These are phyloP conservation scores for Citrus unshiu DNA, from an alignment of 345 rosid species.

Conservation along the genomic window DNA sequence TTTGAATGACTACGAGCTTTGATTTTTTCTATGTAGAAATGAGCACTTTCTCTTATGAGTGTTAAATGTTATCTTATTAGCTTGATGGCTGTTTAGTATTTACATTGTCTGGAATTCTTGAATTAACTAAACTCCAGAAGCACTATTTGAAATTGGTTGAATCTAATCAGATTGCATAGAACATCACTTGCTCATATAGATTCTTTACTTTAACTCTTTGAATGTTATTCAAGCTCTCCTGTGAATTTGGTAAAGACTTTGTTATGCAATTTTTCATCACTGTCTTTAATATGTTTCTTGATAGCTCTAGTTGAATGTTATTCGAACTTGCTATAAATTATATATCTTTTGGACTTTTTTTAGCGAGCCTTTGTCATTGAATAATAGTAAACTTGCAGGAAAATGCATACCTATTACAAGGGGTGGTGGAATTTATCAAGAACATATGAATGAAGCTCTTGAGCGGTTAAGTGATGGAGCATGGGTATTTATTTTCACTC, in stretches of 20 bases:
- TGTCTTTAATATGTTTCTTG: not conserved
- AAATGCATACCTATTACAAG: conserved; percentile 94
- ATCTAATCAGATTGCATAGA: not conserved
- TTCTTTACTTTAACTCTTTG: not conserved
- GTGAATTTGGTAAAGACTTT: not conserved
- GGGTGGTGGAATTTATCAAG: conserved; percentile 90
- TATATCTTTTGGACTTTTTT: not conserved
- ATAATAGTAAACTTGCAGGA: conserved; percentile 45
- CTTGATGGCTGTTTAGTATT: not conserved
- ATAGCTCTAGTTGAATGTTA: not conserved
- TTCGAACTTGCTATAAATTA: not conserved
- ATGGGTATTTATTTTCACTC: conserved; percentile 51
- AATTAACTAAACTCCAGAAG: not conserved
- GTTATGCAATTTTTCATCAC: not conserved
- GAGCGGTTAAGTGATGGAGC: conserved; percentile 63
- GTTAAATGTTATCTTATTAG: not conserved
- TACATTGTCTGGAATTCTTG: not conserved
- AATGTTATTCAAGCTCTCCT: not conserved
- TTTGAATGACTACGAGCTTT: not conserved
- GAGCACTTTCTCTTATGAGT: not conserved
- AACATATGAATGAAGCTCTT: conserved; percentile 86
- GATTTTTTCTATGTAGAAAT: not conserved
- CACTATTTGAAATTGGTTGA: not conserved
- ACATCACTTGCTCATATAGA: not conserved
- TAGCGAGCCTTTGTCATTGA: conserved; percentile 6